phyloP scores from a whole-genome alignment of 2,329 filamentous ascomycete species.

The Aspergillus floridensis region DNA sequence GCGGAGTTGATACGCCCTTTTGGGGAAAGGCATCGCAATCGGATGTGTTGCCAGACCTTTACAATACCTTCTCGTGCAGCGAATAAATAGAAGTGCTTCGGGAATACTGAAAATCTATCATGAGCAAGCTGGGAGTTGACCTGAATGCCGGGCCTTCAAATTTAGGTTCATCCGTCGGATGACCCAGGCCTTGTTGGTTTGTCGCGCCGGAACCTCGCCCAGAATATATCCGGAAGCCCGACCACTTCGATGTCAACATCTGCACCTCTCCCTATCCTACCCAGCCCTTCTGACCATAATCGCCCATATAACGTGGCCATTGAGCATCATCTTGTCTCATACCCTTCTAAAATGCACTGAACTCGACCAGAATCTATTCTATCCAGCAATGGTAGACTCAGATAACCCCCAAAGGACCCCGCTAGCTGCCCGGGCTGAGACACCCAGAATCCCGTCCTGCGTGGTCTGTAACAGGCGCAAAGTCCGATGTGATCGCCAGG shows the following conservation, averaged over 20 bases:
- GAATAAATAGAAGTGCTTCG: too few relatives aligned
- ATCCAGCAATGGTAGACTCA: background rate
- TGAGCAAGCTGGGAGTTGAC: too few relatives aligned
- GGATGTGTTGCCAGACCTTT: too few relatives aligned
- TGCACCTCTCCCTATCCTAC: background rate
- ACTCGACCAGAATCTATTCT: too few relatives aligned
- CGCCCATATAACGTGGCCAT: background rate
- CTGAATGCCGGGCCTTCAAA: too few relatives aligned
- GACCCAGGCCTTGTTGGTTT: too few relatives aligned
- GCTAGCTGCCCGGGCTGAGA: background rate
- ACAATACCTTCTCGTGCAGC: too few relatives aligned
- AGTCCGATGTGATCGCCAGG: constrained; percentile 9
- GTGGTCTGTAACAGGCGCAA: constrained; percentile 7
- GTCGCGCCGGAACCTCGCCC: background rate
- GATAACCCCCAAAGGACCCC: background rate
- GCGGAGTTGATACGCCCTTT: too few relatives aligned
- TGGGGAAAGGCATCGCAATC: too few relatives aligned
- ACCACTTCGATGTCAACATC: background rate
- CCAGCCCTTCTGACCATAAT: background rate
- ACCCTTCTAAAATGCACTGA: background rate
- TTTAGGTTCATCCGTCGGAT: too few relatives aligned
- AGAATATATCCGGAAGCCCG: background rate
- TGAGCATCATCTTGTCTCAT: background rate
- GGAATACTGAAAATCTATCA: too few relatives aligned
- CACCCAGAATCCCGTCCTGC: constrained; percentile 6